phyloP scores from a whole-genome alignment of 306 rosid species.

The Lagenaria siceraria region DNA sequence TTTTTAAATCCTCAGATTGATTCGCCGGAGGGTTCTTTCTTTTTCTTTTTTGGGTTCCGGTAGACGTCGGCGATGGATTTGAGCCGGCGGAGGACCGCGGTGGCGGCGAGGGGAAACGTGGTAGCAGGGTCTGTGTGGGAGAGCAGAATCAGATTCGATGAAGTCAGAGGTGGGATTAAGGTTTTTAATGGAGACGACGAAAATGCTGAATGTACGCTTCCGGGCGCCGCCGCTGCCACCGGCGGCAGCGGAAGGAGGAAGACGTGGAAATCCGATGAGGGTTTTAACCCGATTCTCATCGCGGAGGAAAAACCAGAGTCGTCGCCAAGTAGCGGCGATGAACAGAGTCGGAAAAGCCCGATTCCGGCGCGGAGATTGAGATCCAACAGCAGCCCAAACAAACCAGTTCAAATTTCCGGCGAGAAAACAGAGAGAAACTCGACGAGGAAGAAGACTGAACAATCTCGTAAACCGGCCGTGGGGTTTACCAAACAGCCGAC shows the following conservation, averaged over 20 bases:
- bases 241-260: constrained; percentile 42
- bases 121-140: constrained; percentile 86
- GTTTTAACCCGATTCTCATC: constrained; percentile 21
- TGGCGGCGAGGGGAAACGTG: constrained; percentile 21
- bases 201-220: constrained; percentile 13
- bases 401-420: background rate
- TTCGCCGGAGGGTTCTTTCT: background rate
- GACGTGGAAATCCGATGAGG: constrained; percentile 52
- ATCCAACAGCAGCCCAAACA: constrained; percentile 24
- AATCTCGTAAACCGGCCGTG: background rate
- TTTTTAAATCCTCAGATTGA: background rate
- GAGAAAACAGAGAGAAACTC: constrained; percentile 18
- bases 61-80: constrained; percentile 26
- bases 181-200: constrained; percentile 25
- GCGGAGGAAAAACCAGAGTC: constrained; percentile 18
- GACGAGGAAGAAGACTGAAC: background rate
- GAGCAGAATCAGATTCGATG: constrained; percentile 68
- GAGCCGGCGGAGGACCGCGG: constrained; percentile 26
- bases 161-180: constrained; percentile 55
- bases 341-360: constrained; percentile 32
- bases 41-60: background rate
- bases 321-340: constrained; percentile 21
- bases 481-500: background rate
- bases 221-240: background rate
- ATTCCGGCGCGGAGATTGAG: constrained; percentile 27